Evolutionary conservation across 2,329 filamentous ascomycete species (phyloP).

Genomic region (Penicillium decumbens): DNA sequence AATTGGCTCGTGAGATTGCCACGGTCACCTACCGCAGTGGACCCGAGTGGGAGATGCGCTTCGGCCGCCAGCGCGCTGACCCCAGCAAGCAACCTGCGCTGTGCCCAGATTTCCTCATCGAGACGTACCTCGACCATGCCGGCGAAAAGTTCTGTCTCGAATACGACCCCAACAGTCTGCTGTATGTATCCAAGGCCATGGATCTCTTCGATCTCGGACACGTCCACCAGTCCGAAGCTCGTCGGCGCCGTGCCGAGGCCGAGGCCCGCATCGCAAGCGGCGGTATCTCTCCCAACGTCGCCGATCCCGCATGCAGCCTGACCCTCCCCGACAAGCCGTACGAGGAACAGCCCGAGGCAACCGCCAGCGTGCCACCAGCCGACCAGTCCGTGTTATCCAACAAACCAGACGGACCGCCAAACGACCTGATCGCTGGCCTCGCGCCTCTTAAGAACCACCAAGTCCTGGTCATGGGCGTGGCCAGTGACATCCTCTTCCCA

Average conservation of each 20-base stretch:
- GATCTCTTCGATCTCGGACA: conserved; percentile 89
- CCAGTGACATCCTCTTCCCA: conserved; percentile 93
- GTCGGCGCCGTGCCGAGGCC: conserved; percentile 58
- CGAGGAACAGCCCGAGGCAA: conserved; percentile 68
- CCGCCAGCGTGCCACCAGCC: conserved; percentile 34
- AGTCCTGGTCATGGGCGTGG: conserved; percentile 85
- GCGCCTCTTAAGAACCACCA: conserved; percentile 68
- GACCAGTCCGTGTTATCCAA: conserved; percentile 27
- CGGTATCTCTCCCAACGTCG: conserved; percentile 26
- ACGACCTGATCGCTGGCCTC: conserved; percentile 75
- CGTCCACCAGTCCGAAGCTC: conserved; percentile 62
- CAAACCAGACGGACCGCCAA: conserved; percentile 54
- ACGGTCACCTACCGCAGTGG: conserved; percentile 96
- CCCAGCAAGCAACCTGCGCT: conserved; percentile 79
- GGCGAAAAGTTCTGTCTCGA: conserved; percentile 97
- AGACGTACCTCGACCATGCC: conserved; percentile 96
- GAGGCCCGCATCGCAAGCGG: conserved; percentile 54
- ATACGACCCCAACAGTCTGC: conserved; percentile 89
- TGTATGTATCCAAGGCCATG: conserved; percentile 99
- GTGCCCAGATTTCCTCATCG: conserved; percentile 96
- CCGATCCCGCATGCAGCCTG: conserved; percentile 64
- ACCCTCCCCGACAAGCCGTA: conserved; percentile 81
- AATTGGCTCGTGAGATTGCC: conserved; percentile 92
- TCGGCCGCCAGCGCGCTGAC: conserved; percentile 82
- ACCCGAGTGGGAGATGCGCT: conserved; percentile 95